phyloP scores from a whole-genome alignment of 768 basidiomycete genomes.

The Suillus placidus region DNA sequence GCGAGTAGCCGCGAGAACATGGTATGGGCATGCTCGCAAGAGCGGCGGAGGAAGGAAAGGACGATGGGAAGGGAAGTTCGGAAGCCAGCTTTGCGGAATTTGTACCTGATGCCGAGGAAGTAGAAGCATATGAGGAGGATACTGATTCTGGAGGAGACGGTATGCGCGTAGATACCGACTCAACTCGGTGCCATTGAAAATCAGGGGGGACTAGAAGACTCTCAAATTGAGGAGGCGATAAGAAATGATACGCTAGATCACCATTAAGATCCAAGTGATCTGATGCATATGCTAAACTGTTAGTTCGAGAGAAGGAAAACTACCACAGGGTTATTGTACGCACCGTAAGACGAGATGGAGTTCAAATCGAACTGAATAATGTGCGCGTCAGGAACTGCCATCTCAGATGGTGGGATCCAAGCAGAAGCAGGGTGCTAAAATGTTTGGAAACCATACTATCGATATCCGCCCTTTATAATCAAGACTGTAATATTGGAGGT shows the following conservation, averaged over 20 bases:
- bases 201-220: constrained; percentile 18
- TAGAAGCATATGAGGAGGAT: constrained; percentile 14
- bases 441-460: constrained; percentile 1
- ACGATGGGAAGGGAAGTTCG: constrained; percentile 4
- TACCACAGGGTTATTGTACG: neutral
- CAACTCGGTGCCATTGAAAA: constrained; percentile 20
- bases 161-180: neutral
- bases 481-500: constrained; percentile 12
- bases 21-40: constrained; percentile 35
- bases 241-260: constrained; percentile 17
- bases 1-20: constrained; percentile 29
- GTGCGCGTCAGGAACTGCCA: constrained; percentile 17
- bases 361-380: constrained; percentile 13
- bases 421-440: neutral
- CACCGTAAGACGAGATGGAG: constrained; percentile 12
- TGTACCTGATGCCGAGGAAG: constrained; percentile 16
- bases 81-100: constrained; percentile 1
- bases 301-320: neutral
- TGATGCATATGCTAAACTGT: neutral
- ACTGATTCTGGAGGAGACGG: constrained; percentile 19
- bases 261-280: neutral
- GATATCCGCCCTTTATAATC: constrained; percentile 29
- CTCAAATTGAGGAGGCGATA: constrained; percentile 11
- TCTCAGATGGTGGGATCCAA: constrained; percentile 9
- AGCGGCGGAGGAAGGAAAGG: constrained; percentile 21